phyloP scores from a whole-genome alignment of 78 protist genomes.

The Dictyostelium purpureum region DNA sequence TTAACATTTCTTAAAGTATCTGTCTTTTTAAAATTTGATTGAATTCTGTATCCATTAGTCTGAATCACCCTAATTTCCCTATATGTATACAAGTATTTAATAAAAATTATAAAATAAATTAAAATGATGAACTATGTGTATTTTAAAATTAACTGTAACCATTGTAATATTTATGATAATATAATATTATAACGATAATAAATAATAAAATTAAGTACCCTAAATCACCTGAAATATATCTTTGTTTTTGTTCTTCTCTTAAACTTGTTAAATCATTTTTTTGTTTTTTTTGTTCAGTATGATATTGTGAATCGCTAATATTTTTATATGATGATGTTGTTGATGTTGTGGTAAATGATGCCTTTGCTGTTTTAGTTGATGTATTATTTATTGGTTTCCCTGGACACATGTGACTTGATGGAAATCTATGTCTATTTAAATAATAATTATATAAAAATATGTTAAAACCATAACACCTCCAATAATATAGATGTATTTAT shows the following conservation, averaged over 20 bases:
- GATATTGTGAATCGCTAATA: not conserved
- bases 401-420: constrained; percentile 35
- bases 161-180: not conserved
- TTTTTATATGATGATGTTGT: not conserved
- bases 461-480: no score
- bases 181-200: not conserved
- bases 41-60: constrained; percentile 19
- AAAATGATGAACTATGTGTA: not conserved
- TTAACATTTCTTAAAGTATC: constrained; percentile 10
- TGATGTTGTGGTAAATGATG: not conserved
- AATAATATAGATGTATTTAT: no score
- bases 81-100: not conserved
- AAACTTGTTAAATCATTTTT: constrained; percentile 6
- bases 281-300: not conserved
- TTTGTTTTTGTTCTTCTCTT: constrained; percentile 35
- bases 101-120: not conserved
- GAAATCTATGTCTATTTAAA: constrained; percentile 70
- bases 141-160: not conserved
- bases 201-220: constrained; percentile 1
- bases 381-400: not conserved
- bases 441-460: no score
- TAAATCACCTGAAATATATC: not conserved
- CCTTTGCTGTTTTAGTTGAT: not conserved
- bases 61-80: not conserved
- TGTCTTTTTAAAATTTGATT: not conserved